Conservation (phyloP, 805 yeast species). For the Lachancea lanzarotensis region DNA sequence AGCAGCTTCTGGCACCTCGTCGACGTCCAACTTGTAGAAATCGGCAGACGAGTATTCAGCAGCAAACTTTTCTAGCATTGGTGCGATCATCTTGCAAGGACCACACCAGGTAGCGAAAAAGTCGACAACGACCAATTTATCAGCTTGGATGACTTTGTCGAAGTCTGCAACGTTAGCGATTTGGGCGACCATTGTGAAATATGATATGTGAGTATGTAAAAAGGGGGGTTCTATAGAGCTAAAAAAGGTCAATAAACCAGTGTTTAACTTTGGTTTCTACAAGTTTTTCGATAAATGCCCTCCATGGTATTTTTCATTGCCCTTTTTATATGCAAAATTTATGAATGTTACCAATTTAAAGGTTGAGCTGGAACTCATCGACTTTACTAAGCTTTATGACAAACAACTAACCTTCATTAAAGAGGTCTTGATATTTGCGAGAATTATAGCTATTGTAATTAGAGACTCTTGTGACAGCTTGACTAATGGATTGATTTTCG, state of each 20-base stretch:
- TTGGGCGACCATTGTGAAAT: slow-evolving; percentile 44
- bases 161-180: slow-evolving; percentile 54
- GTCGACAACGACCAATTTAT: slow-evolving; percentile 83
- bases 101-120: slow-evolving; percentile 99
- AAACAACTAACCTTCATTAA: neutral
- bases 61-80: slow-evolving; percentile 79
- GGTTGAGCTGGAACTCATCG: no score
- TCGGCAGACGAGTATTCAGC: slow-evolving; percentile 53
- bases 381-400: slow-evolving; percentile 2
- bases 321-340: neutral
- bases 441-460: neutral
- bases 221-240: neutral
- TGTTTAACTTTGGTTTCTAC: no score
- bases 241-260: neutral
- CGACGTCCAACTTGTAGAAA: slow-evolving; percentile 91
- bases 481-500: no score
- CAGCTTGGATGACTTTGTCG: slow-evolving; percentile 51
- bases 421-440: no score
- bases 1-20: slow-evolving; percentile 70
- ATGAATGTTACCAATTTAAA: no score
- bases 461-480: neutral
- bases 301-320: neutral
- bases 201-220: neutral
- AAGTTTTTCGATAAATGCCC: no score
- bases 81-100: slow-evolving; percentile 97